Conservation (phyloP, 2,329 filamentous ascomycete genomes). For the Trichoderma sp. region DNA sequence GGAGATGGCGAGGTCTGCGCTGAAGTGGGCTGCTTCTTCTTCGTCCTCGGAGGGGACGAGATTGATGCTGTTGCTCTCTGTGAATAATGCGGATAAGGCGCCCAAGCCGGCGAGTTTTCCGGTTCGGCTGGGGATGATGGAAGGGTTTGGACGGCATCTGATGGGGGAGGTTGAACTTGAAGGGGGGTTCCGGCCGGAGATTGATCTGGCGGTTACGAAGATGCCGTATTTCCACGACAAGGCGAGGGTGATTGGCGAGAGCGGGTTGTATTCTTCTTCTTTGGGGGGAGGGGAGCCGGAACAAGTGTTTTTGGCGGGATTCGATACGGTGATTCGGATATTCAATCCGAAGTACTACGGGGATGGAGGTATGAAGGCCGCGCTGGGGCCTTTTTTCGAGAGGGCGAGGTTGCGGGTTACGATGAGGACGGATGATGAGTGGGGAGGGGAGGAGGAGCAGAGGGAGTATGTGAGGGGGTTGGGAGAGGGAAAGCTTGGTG, state of each 20-base stretch:
- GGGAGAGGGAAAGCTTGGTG: slow-evolving; percentile 44
- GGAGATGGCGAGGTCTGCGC: slow-evolving; percentile 52
- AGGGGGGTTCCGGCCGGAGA: slow-evolving; percentile 25
- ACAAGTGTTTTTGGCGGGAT: slow-evolving; percentile 70
- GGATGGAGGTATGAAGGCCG: slow-evolving; percentile 42
- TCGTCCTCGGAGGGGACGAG: slow-evolving; percentile 27
- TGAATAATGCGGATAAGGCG: slow-evolving; percentile 64
- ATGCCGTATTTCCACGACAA: slow-evolving; percentile 74
- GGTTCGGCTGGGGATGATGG: slow-evolving; percentile 69
- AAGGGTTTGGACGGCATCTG: slow-evolving; percentile 59
- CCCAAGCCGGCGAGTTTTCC: slow-evolving; percentile 66
- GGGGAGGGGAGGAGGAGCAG: slow-evolving; percentile 48
- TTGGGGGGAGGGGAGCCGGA: slow-evolving; percentile 29
- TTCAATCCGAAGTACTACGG: slow-evolving; percentile 70
- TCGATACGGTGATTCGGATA: slow-evolving; percentile 71
- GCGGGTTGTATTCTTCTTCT: slow-evolving; percentile 38
- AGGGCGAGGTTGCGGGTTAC: slow-evolving; percentile 61
- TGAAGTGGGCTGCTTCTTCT: slow-evolving; percentile 25
- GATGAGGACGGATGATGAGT: slow-evolving; percentile 58
- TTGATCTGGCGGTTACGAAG: slow-evolving; percentile 69
- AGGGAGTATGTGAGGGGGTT: slow-evolving; percentile 53
- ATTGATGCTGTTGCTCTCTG: slow-evolving; percentile 58
- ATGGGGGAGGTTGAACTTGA: slow-evolving; percentile 28
- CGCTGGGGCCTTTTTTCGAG: slow-evolving; percentile 61
- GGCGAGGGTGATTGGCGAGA: slow-evolving; percentile 52